Evolutionary conservation across 495 filamentous ascomycete genomes (phyloP).

Genomic region (Penicillium canescens): DNA sequence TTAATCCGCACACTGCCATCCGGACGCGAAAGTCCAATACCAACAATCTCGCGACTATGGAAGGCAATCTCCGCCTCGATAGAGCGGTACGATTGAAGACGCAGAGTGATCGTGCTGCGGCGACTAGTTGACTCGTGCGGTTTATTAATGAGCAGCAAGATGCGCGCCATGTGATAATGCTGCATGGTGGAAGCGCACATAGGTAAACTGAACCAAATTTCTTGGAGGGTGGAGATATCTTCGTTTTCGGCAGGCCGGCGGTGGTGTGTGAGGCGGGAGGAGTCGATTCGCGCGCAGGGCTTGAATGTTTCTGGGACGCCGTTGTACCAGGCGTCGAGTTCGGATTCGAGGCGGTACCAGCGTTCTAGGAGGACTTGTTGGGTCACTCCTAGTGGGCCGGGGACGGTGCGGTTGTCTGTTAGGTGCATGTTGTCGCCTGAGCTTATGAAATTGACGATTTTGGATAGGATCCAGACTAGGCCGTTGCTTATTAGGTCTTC

Average conservation of each 20-base stretch:
- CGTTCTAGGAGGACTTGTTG: slow-evolving; percentile 56
- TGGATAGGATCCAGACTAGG: slow-evolving; percentile 62
- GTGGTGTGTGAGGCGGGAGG: slow-evolving; percentile 20
- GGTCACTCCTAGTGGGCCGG: slow-evolving; percentile 46
- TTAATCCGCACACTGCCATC: slow-evolving; percentile 59
- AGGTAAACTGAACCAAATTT: slow-evolving; percentile 62
- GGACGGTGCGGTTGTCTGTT: slow-evolving; percentile 33
- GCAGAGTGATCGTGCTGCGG: slow-evolving; percentile 48
- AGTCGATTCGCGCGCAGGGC: slow-evolving; percentile 46
- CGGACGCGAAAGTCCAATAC: slow-evolving; percentile 54
- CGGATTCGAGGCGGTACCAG: slow-evolving; percentile 54
- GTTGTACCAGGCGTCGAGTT: slow-evolving; percentile 59
- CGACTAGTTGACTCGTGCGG: slow-evolving; percentile 56
- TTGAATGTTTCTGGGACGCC: slow-evolving; percentile 59
- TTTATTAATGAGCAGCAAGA: slow-evolving; percentile 61
- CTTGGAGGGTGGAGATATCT: slow-evolving; percentile 46
- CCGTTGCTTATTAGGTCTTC: slow-evolving; percentile 65
- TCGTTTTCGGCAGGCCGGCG: slow-evolving; percentile 25
- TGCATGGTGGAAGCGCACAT: slow-evolving; percentile 68
- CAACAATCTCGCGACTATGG: slow-evolving; percentile 60
- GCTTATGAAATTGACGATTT: slow-evolving; percentile 62
- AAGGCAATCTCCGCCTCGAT: slow-evolving; percentile 53
- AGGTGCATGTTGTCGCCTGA: slow-evolving; percentile 49
- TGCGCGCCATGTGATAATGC: slow-evolving; percentile 64
- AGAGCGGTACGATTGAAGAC: slow-evolving; percentile 54